Conservation (phyloP, 1,284 basidiomycete species). For the Puccinia triticina region DNA sequence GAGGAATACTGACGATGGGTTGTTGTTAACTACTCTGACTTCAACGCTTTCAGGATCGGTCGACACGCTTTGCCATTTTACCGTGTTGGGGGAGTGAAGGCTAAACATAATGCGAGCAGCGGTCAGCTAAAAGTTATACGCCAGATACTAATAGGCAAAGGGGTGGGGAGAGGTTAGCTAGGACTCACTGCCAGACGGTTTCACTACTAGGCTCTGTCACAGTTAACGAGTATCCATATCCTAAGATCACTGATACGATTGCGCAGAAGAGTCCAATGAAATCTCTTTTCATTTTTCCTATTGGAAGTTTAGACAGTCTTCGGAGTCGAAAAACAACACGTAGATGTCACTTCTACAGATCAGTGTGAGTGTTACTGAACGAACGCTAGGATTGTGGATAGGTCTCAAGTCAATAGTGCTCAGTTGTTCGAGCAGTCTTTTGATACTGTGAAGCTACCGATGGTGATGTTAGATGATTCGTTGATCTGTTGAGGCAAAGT, state of each 20-base stretch:
- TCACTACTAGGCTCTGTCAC: conserved; percentile 35
- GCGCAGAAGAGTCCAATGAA: not conserved
- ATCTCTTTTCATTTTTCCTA: conserved; percentile 8
- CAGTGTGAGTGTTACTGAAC: not conserved
- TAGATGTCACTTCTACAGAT: not conserved
- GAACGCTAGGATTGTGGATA: not conserved
- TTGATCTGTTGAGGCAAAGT: not conserved
- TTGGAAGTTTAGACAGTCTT: not conserved
- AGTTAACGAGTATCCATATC: conserved; percentile 13
- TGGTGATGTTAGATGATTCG: not conserved
- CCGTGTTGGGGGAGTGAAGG: conserved; percentile 21
- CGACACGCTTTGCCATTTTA: conserved; percentile 42
- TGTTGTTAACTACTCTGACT: conserved; percentile 46
- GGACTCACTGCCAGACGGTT: conserved; percentile 46
- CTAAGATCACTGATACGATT: conserved; percentile 11
- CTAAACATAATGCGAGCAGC: not conserved
- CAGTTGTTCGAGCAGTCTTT: not conserved
- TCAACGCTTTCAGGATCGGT: conserved; percentile 43
- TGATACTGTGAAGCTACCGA: not conserved
- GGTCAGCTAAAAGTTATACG: not conserved
- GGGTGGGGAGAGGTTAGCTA: not conserved
- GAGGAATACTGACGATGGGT: conserved; percentile 34
- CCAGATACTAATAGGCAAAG: not conserved
- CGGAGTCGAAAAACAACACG: not conserved
- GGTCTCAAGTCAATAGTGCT: not conserved